A percentile compares a stretch with the other conserved stretches of the same genome.
Conservation (phyloP, 495 filamentous ascomycete genomes). For the Penicillium pulvis region DNA sequence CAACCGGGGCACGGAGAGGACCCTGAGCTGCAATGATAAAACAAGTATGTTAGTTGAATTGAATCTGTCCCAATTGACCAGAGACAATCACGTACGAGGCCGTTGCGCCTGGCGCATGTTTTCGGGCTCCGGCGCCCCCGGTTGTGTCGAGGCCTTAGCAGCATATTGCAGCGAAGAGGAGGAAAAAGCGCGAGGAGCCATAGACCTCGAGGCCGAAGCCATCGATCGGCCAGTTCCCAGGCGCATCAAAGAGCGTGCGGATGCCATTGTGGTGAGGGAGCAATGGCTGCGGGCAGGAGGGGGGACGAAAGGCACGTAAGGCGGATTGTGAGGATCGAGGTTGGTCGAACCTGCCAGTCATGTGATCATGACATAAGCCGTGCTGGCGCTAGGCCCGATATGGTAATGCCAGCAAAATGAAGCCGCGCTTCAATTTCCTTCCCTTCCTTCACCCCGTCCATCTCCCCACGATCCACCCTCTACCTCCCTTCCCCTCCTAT, state of each 20-base stretch:
- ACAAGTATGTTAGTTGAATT: conserved; percentile 25
- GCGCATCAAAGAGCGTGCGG: conserved; percentile 65
- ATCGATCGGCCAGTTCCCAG: conserved; percentile 63
- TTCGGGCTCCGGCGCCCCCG: conserved; percentile 43
- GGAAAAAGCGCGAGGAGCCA: conserved; percentile 55
- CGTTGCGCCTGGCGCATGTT: conserved; percentile 70
- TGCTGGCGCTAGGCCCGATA: conserved; percentile 20
- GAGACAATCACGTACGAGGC: conserved; percentile 52
- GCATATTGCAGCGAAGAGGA: conserved; percentile 57
- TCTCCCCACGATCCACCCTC: conserved; percentile 22
- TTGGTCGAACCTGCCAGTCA: conserved; percentile 31
- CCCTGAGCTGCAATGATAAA: conserved; percentile 47
- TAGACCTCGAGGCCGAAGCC: conserved; percentile 59
- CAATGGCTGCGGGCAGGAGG: conserved; percentile 31
- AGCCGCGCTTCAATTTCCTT: conserved; percentile 44
- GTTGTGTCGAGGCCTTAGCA: conserved; percentile 51
- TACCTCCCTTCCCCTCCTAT: conserved; percentile 16
- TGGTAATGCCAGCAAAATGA: conserved; percentile 46
- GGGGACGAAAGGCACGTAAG: conserved; percentile 30
- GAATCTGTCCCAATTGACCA: conserved; percentile 6
- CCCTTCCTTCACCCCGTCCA: conserved; percentile 28
- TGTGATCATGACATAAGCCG: conserved; percentile 34
- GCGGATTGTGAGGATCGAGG: conserved; percentile 38
- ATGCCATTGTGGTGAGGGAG: conserved; percentile 41
- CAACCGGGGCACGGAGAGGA: conserved; percentile 71